Evolutionary conservation across 129 eudicot genomes (phyloP).

Genomic region (Calendula officinalis): DNA sequence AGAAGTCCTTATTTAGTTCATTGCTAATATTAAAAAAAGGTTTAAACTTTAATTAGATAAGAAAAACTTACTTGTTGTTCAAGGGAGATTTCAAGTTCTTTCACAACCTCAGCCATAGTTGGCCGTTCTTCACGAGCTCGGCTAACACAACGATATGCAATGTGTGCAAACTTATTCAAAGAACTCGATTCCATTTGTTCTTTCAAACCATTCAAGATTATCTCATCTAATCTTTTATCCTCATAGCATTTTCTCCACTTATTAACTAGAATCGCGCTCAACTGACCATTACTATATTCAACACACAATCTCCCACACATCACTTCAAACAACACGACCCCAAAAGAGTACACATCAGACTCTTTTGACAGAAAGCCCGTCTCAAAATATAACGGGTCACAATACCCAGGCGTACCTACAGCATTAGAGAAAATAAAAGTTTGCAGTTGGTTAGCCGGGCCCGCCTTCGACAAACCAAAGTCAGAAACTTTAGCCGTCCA

Average conservation of each 20-base stretch:
- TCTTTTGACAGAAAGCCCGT: conserved; percentile 1
- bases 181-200: conserved; percentile 9
- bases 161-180: conserved; percentile 2
- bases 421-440: not conserved
- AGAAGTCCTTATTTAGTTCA: not conserved
- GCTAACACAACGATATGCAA: conserved; percentile 2
- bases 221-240: conserved; percentile 6
- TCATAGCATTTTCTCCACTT: conserved; percentile 9
- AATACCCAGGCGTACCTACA: conserved; percentile 1
- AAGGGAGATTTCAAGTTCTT: conserved; percentile 7
- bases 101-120: conserved; percentile 2
- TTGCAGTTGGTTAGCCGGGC: conserved; percentile 22
- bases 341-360: conserved; percentile 9
- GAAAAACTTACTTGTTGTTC: conserved; percentile 1
- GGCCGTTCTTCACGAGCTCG: conserved; percentile 7
- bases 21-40: not conserved
- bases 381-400: conserved; percentile 5
- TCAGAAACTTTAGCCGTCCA: conserved; percentile 40
- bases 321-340: conserved; percentile 12
- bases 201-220: not conserved
- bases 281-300: not conserved
- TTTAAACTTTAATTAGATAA: not conserved
- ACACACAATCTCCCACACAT: conserved; percentile 9
- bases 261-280: conserved; percentile 1
- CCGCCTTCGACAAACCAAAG: conserved; percentile 37